These are phyloP conservation scores for Dillenia turbinata DNA, from an alignment of 164 flowering plant species.

Conservation along the genomic window DNA sequence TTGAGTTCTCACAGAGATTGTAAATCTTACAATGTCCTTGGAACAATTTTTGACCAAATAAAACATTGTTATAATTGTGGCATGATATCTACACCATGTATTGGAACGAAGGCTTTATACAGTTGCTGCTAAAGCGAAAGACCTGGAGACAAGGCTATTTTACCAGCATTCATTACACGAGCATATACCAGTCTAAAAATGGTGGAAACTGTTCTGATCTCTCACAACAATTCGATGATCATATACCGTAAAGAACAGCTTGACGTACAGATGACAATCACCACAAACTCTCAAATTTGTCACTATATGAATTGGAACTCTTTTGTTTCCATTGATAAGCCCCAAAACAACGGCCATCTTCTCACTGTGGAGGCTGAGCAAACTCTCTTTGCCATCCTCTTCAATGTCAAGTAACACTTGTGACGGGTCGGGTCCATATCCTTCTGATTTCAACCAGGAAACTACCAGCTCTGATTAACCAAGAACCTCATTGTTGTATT, in stretches of 20 bases:
- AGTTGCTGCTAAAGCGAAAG: too few species aligned
- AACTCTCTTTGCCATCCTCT: constrained; percentile 18
- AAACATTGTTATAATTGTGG: too few species aligned
- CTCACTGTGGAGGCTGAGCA: constrained; percentile 19
- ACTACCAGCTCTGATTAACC: constrained; percentile 16
- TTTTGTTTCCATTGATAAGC: constrained; percentile 11
- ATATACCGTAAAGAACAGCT: constrained; percentile 18
- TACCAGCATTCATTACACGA: constrained; percentile 31
- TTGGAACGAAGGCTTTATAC: too few species aligned
- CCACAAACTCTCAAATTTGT: constrained; percentile 25
- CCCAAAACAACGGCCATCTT: constrained; percentile 29
- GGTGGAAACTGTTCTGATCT: constrained; percentile 28
- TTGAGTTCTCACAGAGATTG: too few species aligned
- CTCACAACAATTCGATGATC: constrained; percentile 14
- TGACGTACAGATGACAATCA: constrained; percentile 22
- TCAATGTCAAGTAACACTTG: constrained; percentile 25
- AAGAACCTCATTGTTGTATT: constrained; percentile 8
- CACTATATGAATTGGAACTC: constrained; percentile 19
- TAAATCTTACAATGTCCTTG: too few species aligned
- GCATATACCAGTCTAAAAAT: constrained; percentile 23
- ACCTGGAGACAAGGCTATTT: neutral
- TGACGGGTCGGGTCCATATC: constrained; percentile 19
- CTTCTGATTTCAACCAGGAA: constrained; percentile 18
- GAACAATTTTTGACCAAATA: too few species aligned
- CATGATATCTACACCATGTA: too few species aligned